Percentiles rank a stretch among this genome's conserved stretches.
Conservation (phyloP, 176 grass and related monocot species). For the Oryza glumipatula region DNA sequence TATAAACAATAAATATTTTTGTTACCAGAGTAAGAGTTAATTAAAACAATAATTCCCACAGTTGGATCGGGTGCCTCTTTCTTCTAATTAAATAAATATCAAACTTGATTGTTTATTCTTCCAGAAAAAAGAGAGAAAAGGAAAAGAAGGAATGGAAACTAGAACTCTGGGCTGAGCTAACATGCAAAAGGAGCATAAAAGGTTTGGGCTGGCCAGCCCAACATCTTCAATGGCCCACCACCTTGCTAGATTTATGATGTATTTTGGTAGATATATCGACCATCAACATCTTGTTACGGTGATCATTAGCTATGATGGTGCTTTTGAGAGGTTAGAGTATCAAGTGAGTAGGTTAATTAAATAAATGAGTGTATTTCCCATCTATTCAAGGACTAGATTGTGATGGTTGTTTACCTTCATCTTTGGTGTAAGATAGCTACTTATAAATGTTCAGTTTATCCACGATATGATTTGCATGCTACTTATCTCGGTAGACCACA, state of each 20-base stretch:
- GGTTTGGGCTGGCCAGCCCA: neutral
- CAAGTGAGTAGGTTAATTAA: neutral
- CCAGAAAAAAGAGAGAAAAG: too few species aligned
- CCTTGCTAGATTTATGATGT: neutral
- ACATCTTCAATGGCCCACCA: neutral
- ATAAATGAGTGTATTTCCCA: neutral
- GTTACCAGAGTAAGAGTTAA: too few species aligned
- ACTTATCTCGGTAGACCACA: too few species aligned
- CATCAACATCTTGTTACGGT: neutral
- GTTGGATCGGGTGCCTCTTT: neutral
- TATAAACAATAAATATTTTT: too few species aligned
- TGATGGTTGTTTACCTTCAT: neutral
- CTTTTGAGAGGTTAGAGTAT: neutral
- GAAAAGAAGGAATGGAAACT: too few species aligned
- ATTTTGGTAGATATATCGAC: neutral
- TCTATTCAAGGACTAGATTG: neutral
- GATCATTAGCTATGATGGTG: neutral
- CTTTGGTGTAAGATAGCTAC: neutral
- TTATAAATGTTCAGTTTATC: too few species aligned
- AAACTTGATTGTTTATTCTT: too few species aligned
- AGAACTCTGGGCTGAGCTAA: too few species aligned
- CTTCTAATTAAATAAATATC: neutral
- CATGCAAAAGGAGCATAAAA: too few species aligned
- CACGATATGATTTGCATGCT: too few species aligned
- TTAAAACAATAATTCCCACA: too few species aligned